phyloP scores from a whole-genome alignment of 2,329 filamentous ascomycete species.

The Pseudogymnoascus sp. region DNA sequence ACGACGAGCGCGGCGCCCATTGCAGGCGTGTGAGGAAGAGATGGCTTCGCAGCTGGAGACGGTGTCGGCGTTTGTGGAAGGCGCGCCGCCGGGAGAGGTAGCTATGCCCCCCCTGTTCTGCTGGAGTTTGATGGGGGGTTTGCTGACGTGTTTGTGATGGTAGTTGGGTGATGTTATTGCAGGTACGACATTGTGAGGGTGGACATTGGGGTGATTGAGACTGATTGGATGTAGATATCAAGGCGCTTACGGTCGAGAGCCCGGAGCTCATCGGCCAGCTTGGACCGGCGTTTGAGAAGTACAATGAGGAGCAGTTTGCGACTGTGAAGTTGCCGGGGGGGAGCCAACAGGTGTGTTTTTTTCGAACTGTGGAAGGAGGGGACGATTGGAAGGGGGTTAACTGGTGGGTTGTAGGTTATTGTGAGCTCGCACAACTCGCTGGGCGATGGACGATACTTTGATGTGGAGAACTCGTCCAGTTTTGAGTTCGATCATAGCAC shows the following conservation, averaged over 20 bases:
- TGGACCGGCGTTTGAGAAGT: conserved; percentile 79
- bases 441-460: conserved; percentile 78
- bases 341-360: conserved; percentile 60
- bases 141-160: not conserved
- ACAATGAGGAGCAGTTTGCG: conserved; percentile 91
- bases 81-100: conserved; percentile 95
- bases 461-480: conserved; percentile 79
- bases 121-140: not conserved
- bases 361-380: not conserved
- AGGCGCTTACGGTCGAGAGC: conserved; percentile 68
- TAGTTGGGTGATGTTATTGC: conserved; percentile 26
- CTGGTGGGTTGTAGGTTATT: conserved; percentile 49
- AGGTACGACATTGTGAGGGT: conserved; percentile 13
- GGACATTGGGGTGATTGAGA: not conserved
- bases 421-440: conserved; percentile 82
- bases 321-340: conserved; percentile 85
- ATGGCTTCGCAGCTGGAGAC: conserved; percentile 46
- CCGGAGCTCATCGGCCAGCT: conserved; percentile 65
- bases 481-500: conserved; percentile 83
- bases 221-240: conserved; percentile 63
- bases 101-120: conserved; percentile 24
- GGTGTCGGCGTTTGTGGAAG: conserved; percentile 82
- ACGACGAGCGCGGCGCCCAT: not conserved
- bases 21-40: not conserved
- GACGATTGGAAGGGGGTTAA: conserved; percentile 4